Conservation (phyloP, 208 protist genomes). For the Leishmania arabica region DNA sequence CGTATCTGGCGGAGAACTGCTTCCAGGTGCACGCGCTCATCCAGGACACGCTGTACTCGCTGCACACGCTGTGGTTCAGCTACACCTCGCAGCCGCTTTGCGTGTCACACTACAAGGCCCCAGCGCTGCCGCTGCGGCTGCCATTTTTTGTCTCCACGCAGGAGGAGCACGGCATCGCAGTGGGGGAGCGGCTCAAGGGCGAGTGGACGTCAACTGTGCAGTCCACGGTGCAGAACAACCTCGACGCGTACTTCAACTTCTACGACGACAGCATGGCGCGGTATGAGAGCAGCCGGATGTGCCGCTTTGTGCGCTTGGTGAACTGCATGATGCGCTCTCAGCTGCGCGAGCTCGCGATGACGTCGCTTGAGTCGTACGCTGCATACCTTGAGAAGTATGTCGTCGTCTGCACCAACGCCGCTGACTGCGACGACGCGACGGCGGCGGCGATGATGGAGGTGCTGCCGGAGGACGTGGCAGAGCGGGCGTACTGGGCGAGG, state of each 20-base stretch:
- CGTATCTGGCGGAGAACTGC: constrained; percentile 84
- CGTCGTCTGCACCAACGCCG: constrained; percentile 22
- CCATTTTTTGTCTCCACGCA: constrained; percentile 71
- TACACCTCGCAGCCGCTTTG: constrained; percentile 70
- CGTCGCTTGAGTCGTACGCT: constrained; percentile 80
- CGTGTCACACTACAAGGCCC: constrained; percentile 41
- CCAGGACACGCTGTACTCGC: constrained; percentile 74
- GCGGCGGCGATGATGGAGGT: constrained; percentile 34
- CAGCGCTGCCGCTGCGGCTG: constrained; percentile 73
- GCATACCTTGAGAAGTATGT: constrained; percentile 72
- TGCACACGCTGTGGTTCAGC: constrained; percentile 81
- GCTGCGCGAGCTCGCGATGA: constrained; percentile 75
- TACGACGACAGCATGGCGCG: constrained; percentile 92
- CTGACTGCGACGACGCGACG: constrained; percentile 2
- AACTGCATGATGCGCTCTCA: constrained; percentile 93
- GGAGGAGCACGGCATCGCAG: constrained; percentile 51
- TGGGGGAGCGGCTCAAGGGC: constrained; percentile 80
- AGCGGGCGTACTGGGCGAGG: constrained; percentile 67
- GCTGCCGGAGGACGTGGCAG: constrained; percentile 67
- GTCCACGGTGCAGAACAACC: constrained; percentile 93
- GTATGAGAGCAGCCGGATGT: constrained; percentile 85
- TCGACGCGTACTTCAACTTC: constrained; percentile 94
- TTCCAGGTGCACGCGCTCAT: constrained; percentile 89
- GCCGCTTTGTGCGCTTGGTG: constrained; percentile 88
- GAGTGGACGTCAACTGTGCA: constrained; percentile 93